These are phyloP conservation scores for Neofusicoccum ribis DNA, from an alignment of 2,329 filamentous ascomycete species.

Conservation along the genomic window DNA sequence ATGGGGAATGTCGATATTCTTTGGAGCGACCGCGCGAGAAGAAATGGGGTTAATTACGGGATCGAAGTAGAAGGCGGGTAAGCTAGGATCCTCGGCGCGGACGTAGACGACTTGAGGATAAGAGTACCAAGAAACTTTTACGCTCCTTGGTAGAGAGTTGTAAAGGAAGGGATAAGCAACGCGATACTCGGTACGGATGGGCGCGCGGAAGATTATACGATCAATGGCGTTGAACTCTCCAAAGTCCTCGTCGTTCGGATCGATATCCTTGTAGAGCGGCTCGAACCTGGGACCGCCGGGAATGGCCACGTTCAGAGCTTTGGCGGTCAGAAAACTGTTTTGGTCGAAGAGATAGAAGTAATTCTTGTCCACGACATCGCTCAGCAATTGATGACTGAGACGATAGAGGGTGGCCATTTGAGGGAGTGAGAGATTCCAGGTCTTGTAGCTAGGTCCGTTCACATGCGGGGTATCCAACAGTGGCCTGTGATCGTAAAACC, in stretches of 20 bases:
- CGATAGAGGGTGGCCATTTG: conserved; percentile 97
- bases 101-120: conserved; percentile 91
- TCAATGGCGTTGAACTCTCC: conserved; percentile 99
- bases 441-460: conserved; percentile 94
- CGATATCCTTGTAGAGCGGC: conserved; percentile 96
- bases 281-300: conserved; percentile 97
- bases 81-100: conserved; percentile 78
- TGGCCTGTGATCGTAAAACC: conserved; percentile 95
- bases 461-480: conserved; percentile 89
- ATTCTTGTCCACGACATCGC: conserved; percentile 91
- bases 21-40: conserved; percentile 87
- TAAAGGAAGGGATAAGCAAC: conserved; percentile 95
- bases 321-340: conserved; percentile 92
- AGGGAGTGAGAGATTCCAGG: conserved; percentile 86
- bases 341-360: conserved; percentile 98
- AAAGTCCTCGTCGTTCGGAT: conserved; percentile 98
- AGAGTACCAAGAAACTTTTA: conserved; percentile 91
- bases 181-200: conserved; percentile 91
- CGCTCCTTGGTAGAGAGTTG: conserved; percentile 92
- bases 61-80: conserved; percentile 97
- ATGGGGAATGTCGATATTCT: conserved; percentile 87
- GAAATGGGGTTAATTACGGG: conserved; percentile 98
- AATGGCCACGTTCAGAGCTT: conserved; percentile 94
- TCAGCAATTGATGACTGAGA: conserved; percentile 84
- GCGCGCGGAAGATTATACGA: conserved; percentile 95